phyloP scores from a whole-genome alignment of 2,329 filamentous ascomycete species.

The Ophiostoma populinum region DNA sequence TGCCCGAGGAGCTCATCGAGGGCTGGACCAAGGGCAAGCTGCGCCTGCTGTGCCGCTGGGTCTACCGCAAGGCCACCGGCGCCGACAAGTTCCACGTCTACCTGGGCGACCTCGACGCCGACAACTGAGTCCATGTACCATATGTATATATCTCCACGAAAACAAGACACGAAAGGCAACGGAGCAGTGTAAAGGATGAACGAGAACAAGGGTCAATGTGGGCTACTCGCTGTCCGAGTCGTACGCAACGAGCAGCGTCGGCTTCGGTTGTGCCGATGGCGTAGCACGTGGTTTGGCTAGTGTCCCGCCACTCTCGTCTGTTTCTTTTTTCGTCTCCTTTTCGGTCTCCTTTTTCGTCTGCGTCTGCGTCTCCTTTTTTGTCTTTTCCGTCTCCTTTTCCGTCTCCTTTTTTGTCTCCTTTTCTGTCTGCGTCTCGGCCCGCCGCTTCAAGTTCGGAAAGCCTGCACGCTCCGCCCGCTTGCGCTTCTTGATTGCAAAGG shows the following conservation, averaged over 20 bases:
- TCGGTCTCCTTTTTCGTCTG: background rate
- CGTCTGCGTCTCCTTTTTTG: background rate
- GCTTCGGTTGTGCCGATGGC: slow-evolving; percentile 11
- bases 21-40: slow-evolving; percentile 48
- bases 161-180: background rate
- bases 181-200: background rate
- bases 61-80: slow-evolving; percentile 21
- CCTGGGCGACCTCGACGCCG: slow-evolving; percentile 11
- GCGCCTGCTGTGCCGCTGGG: slow-evolving; percentile 35
- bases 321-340: slow-evolving; percentile 14
- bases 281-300: background rate
- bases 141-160: background rate
- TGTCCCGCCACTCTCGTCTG: background rate
- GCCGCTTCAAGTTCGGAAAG: slow-evolving; percentile 3
- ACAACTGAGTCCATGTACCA: background rate
- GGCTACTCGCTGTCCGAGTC: slow-evolving; percentile 26
- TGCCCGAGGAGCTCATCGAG: slow-evolving; percentile 51
- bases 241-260: slow-evolving; percentile 32
- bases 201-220: slow-evolving; percentile 6
- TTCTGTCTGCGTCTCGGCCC: slow-evolving; percentile 5
- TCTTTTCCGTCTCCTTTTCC: background rate
- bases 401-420: background rate
- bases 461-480: slow-evolving; percentile 5
- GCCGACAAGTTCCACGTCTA: slow-evolving; percentile 22
- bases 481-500: slow-evolving; percentile 9